Evolutionary conservation across 768 basidiomycete species (phyloP).

Genomic region (Lanmaoa rubissima): DNA sequence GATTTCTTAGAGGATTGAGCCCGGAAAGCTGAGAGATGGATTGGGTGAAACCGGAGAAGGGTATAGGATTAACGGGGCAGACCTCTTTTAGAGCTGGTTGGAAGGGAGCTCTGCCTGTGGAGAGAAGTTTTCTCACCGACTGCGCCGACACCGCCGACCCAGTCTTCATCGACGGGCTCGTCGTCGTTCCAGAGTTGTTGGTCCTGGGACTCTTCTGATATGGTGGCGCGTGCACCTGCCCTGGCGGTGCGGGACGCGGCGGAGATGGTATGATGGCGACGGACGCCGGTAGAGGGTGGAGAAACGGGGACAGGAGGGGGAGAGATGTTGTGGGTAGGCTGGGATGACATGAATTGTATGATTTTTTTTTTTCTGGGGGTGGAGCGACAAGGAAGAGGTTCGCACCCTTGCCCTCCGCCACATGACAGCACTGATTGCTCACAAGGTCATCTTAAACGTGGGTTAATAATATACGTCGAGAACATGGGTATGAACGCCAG

Average conservation of each 20-base stretch:
- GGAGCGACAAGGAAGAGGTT: background rate
- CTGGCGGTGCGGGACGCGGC: slow-evolving; percentile 66
- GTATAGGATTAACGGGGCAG: slow-evolving; percentile 17
- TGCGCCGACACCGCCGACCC: slow-evolving; percentile 78
- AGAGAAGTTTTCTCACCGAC: slow-evolving; percentile 80
- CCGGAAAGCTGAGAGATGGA: slow-evolving; percentile 45
- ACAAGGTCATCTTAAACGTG: background rate
- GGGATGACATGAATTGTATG: slow-evolving; percentile 29
- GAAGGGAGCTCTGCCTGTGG: slow-evolving; percentile 78
- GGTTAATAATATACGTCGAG: background rate
- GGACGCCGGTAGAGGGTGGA: slow-evolving; percentile 48
- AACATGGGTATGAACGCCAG: background rate
- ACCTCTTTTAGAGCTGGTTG: slow-evolving; percentile 80
- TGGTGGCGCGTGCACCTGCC: slow-evolving; percentile 56
- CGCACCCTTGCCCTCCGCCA: slow-evolving; percentile 27
- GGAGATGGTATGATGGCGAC: slow-evolving; percentile 83
- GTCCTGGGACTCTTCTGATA: slow-evolving; percentile 65
- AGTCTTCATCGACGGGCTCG: slow-evolving; percentile 75
- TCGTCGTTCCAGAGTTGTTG: slow-evolving; percentile 68
- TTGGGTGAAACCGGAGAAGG: background rate
- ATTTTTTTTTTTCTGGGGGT: background rate
- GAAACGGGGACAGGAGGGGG: slow-evolving; percentile 42
- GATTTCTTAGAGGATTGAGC: slow-evolving; percentile 48
- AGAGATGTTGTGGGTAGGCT: slow-evolving; percentile 33
- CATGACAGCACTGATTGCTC: slow-evolving; percentile 11